Evolutionary conservation across 139 green algal species (phyloP).

Genomic region (Pseudopediastrum boryanum): DNA sequence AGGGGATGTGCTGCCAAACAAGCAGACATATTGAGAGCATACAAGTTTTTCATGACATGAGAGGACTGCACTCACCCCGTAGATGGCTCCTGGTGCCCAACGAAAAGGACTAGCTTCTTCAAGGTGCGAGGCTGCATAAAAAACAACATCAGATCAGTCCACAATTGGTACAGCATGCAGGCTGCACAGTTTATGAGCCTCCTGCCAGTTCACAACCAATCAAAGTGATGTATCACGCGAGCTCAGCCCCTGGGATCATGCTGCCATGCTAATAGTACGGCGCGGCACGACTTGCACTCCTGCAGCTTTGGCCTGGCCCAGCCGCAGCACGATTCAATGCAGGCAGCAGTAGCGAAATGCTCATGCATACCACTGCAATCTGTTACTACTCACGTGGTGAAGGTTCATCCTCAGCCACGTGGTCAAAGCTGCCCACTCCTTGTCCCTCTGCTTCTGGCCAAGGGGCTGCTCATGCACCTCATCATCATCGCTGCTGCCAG

Average conservation of each 20-base stretch:
- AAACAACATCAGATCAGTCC: background rate
- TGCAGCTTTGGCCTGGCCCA: too few relatives aligned
- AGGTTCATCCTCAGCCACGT: conserved; percentile 67
- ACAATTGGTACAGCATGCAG: too few relatives aligned
- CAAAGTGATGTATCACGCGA: too few relatives aligned
- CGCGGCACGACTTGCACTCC: too few relatives aligned
- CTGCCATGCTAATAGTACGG: too few relatives aligned
- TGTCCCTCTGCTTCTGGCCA: conserved; percentile 37
- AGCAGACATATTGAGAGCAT: background rate
- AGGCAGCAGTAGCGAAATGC: too few relatives aligned
- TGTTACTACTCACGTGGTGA: conserved; percentile 43
- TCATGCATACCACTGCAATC: too few relatives aligned
- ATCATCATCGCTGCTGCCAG: background rate
- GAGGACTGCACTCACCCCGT: conserved; percentile 6
- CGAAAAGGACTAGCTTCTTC: conserved; percentile 58
- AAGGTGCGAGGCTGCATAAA: conserved; percentile 48
- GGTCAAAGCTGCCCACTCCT: conserved; percentile 61
- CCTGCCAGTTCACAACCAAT: too few relatives aligned
- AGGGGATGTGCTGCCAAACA: background rate
- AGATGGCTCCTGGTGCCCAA: conserved; percentile 28
- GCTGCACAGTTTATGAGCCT: too few relatives aligned
- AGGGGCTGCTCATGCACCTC: conserved; percentile 14
- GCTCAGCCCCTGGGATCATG: too few relatives aligned
- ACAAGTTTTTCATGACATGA: background rate
- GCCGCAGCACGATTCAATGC: too few relatives aligned